Percentiles rank a stretch among this genome's conserved stretches.
Evolutionary conservation across 2,329 filamentous ascomycete species (phyloP).

Genomic region (Trichoderma sp.): DNA sequence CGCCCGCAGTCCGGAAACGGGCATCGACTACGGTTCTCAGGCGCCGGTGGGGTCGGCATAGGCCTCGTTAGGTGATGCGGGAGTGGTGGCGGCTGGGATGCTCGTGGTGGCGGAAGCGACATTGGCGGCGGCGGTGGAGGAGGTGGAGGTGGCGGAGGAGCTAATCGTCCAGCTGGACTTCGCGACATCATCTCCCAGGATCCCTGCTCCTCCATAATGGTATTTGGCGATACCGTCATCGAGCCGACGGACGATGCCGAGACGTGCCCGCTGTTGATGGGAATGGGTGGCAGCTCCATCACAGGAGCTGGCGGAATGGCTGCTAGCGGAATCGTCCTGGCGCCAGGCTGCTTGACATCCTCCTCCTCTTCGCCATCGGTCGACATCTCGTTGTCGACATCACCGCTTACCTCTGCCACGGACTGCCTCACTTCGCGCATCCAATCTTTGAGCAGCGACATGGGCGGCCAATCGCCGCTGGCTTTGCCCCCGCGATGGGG

Average conservation of each 20-base stretch:
- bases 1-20: constrained; percentile 61
- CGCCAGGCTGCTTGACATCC: constrained; percentile 35
- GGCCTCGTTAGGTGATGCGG: constrained; percentile 3
- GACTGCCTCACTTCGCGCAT: constrained; percentile 61
- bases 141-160: constrained; percentile 2
- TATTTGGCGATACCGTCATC: constrained; percentile 20
- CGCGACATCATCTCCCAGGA: constrained; percentile 16
- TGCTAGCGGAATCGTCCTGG: constrained; percentile 10
- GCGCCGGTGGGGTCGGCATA: constrained; percentile 5
- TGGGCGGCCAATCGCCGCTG: constrained; percentile 60
- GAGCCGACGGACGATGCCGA: constrained; percentile 18
- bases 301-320: not conserved
- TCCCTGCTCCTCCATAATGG: constrained; percentile 1
- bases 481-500: constrained; percentile 58
- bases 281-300: constrained; percentile 12
- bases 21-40: constrained; percentile 50
- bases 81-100: constrained; percentile 3
- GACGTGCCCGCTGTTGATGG: constrained; percentile 4
- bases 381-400: constrained; percentile 36
- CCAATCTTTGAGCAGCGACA: constrained; percentile 61
- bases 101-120: constrained; percentile 19
- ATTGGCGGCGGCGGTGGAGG: constrained; percentile 10
- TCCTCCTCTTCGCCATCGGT: constrained; percentile 56
- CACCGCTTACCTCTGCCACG: constrained; percentile 46
- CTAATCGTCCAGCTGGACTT: constrained; percentile 9